Evolutionary conservation across 164 flowering plant species (phyloP).

Genomic region (Amborella trichopoda): DNA sequence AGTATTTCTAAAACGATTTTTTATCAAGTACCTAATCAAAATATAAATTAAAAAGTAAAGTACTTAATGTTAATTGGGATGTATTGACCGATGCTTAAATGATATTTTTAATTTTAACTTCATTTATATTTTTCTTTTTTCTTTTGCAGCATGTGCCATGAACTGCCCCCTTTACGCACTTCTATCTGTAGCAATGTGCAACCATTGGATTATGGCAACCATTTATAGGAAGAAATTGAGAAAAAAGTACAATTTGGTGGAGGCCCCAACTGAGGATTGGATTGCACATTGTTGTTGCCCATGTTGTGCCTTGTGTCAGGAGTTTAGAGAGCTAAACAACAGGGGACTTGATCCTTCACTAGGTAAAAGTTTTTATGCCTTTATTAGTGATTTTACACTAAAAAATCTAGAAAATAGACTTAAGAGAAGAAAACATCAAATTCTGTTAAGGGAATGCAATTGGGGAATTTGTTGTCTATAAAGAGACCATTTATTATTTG

Average conservation of each 20-base stretch:
- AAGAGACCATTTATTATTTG: no score
- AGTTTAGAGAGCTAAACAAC: constrained; percentile 15
- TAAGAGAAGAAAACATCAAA: no score
- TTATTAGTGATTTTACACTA: no score
- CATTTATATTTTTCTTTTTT: no score
- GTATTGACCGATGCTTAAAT: no score
- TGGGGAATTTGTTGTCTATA: no score
- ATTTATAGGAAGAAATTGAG: constrained; percentile 34
- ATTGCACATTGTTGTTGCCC: constrained; percentile 32
- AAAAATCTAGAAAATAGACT: no score
- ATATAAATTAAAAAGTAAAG: not conserved
- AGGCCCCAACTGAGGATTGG: constrained; percentile 33
- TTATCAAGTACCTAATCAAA: no score
- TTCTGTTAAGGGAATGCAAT: no score
- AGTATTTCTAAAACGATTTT: no score
- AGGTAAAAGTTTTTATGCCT: no score
- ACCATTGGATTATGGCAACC: constrained; percentile 32
- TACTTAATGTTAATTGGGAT: not conserved
- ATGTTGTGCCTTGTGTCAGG: constrained; percentile 43
- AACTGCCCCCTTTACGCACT: constrained; percentile 27
- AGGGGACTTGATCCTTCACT: constrained; percentile 17
- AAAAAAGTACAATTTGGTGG: constrained; percentile 30
- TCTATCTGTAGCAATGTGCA: constrained; percentile 29
- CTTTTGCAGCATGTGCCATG: constrained; percentile 29
- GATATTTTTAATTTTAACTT: no score